Base-by-base conservation (phyloP, 495 filamentous ascomycete genomes). In the Podospora appendiculata region DNA sequence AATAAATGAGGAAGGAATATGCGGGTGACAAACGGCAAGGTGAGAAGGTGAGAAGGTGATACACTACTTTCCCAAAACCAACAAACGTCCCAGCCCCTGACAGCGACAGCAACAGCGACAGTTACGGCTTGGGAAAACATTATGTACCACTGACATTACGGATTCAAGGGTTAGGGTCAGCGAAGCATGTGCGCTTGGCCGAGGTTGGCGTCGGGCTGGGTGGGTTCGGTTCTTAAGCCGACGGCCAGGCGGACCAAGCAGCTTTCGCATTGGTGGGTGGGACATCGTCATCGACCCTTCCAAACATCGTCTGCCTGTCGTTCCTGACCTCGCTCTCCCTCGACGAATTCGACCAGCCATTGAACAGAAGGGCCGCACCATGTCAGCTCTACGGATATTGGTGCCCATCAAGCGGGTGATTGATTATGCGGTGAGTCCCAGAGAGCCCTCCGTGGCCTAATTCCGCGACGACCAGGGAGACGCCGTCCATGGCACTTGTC, bases 371-470 rank as follows among this genome's bases (percentile, higher is more conserved):
- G 50, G 44, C 39, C 43, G 50, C 61, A 49, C 54, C 54, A 95
- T 95, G 90, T 85, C 89, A 55, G 80, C 83, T 45, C 79, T 98
- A 56, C 80, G 90, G 66, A 96, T 98, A 68, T 77, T 98, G 54
- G 93, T 98, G 16, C 93, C 93, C 72, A 72, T 98, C 50, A 98
- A 98, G 79, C 79, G 93, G 78, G 93, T 98, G 48, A 95, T 98
- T 72, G 93, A 98, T 82, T 98, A 96, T 83, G 91, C 93, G 57
- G 92, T 96, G 74, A 68, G 85, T 60, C 17, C 25, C 5, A 25
- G 25, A 25, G 25, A 25, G 25, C 25, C 25, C 25, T 25, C 5
- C 5, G 2, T 25, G 25, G 25, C 25, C 5, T 5, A 25, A 25
- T 25, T 25, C 25, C 25, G 5, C 25, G 25, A 25, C 25, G 5